A percentile compares a stretch with the other conserved stretches of the same genome.
Evolutionary conservation across 2,329 filamentous ascomycete genomes (phyloP).

Genomic region (Pyrenochaeta sp.): DNA sequence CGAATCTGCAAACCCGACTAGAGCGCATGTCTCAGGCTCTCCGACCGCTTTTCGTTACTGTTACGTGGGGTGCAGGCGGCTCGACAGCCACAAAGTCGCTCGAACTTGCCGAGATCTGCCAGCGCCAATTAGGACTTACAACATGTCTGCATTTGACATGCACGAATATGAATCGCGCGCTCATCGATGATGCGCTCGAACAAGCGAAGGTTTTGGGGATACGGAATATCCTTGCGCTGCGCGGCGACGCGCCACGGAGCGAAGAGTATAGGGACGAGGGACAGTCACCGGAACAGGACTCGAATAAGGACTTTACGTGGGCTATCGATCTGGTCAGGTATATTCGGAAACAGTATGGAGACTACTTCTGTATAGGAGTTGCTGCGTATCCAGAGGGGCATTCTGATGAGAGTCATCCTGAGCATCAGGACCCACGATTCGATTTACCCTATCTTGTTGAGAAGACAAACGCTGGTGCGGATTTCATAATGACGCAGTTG

Average conservation of each 20-base stretch:
- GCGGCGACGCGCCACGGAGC: slow-evolving; percentile 88
- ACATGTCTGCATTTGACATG: slow-evolving; percentile 97
- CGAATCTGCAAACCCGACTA: slow-evolving; percentile 90
- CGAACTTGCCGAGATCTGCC: slow-evolving; percentile 93
- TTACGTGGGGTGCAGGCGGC: slow-evolving; percentile 97
- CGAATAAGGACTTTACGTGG: slow-evolving; percentile 83
- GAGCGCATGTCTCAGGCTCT: slow-evolving; percentile 94
- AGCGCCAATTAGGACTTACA: slow-evolving; percentile 88
- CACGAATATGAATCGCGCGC: slow-evolving; percentile 90
- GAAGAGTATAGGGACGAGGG: slow-evolving; percentile 82
- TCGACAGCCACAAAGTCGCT: slow-evolving; percentile 91
- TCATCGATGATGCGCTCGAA: slow-evolving; percentile 89
- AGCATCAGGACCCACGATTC: slow-evolving; percentile 69
- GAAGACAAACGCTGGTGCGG: slow-evolving; percentile 89
- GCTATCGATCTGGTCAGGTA: slow-evolving; percentile 90
- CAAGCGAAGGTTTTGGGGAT: slow-evolving; percentile 91
- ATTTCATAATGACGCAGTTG: slow-evolving; percentile 98
- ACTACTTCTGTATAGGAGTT: slow-evolving; percentile 96
- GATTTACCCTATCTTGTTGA: slow-evolving; percentile 90
- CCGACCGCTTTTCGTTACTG: slow-evolving; percentile 91
- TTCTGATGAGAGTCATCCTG: slow-evolving; percentile 87
- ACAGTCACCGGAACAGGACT: slow-evolving; percentile 66
- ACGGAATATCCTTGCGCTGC: slow-evolving; percentile 88
- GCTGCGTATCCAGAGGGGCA: slow-evolving; percentile 96
- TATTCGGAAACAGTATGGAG: slow-evolving; percentile 83